Evolutionary conservation across 2,329 filamentous ascomycete species (phyloP).

Genomic region (Colletotrichum limetticola): DNA sequence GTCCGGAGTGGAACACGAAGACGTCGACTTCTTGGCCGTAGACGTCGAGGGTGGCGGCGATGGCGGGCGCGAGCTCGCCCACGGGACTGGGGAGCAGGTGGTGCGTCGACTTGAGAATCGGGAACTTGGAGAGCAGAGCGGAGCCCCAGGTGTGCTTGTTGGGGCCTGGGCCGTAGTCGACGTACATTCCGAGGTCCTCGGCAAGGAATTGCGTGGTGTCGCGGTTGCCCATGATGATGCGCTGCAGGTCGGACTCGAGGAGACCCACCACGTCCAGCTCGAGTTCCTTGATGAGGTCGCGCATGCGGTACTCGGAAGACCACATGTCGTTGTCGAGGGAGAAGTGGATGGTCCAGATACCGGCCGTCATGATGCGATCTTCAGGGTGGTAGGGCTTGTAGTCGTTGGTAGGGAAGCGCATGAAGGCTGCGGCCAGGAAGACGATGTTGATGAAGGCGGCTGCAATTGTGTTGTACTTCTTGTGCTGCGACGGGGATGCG

Average conservation of each 20-base stretch:
- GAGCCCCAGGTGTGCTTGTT: constrained; percentile 99
- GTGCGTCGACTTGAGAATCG: constrained; percentile 96
- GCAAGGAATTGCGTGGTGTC: constrained; percentile 95
- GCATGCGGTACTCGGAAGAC: constrained; percentile 94
- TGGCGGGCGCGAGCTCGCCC: constrained; percentile 93
- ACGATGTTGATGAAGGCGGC: constrained; percentile 83
- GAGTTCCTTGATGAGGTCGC: constrained; percentile 89
- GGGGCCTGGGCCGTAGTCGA: constrained; percentile 94
- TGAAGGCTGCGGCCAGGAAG: constrained; percentile 83
- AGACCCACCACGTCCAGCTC: constrained; percentile 98
- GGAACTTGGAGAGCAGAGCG: constrained; percentile 94
- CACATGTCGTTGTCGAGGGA: constrained; percentile 99
- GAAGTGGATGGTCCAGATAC: constrained; percentile 99
- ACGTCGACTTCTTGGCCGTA: constrained; percentile 92
- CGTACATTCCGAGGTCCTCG: constrained; percentile 98
- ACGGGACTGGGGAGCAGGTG: constrained; percentile 94
- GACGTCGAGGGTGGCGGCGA: constrained; percentile 94
- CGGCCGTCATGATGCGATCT: constrained; percentile 88
- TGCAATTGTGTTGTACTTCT: constrained; percentile 64
- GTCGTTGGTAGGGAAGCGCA: constrained; percentile 92
- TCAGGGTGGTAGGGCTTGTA: constrained; percentile 91
- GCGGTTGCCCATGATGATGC: constrained; percentile 99
- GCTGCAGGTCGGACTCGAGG: constrained; percentile 91
- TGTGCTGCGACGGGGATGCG: constrained; percentile 52
- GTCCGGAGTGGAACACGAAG: constrained; percentile 98